Base-by-base conservation (phyloP, 129 eudicot genomes). In the Flaveria sonorensis region DNA sequence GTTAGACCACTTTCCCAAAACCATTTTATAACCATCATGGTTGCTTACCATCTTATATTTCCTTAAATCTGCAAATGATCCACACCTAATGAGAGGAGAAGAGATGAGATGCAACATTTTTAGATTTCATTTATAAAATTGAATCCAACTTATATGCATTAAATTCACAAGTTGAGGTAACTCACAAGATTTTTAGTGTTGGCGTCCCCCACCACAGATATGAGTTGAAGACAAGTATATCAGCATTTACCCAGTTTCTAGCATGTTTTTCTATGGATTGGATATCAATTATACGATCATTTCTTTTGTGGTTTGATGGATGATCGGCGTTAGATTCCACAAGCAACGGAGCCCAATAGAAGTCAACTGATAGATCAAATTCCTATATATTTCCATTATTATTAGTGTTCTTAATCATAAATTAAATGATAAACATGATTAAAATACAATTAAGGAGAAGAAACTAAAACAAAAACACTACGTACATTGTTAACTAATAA, bases 261-360 rank as follows among this genome's bases (percentile, higher is more conserved):
- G 87, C 95, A 69, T 86, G 91, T 56, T 84, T 86, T 76, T 80
- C 89, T 9, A 89, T 89, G 6, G 84, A 69, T 6, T 82, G 48
- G 73, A 81, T 70, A 32, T 74, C 77, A 15, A 89, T 55, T 23
- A 79, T 50, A 2, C 88, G 81, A 19, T 82, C 90, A 2, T 39
- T 45, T 62, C 72, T 56, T 18, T 85, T 81, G 68, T 89, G 90
- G 10, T 53, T 61, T 57, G 74, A 32, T 50, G 87, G 85, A 67
- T 89, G 81, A 51, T 86, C 94, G 0, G 82, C 81, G 39, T 89
- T 89, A 10, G 91, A 89, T 78, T 89, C 89, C 19, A 89, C 87
- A 42, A 89, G 62, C 68, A 84, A 74, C 3, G 94, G 94, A 13
- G 88, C 85, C 93, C 93, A 88, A 50, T 86, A 79, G 76, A 83